A percentile compares a stretch with the other conserved stretches of the same genome.
Conservation (phyloP, 345 rosid genomes). For the Aethionema arabicum region DNA sequence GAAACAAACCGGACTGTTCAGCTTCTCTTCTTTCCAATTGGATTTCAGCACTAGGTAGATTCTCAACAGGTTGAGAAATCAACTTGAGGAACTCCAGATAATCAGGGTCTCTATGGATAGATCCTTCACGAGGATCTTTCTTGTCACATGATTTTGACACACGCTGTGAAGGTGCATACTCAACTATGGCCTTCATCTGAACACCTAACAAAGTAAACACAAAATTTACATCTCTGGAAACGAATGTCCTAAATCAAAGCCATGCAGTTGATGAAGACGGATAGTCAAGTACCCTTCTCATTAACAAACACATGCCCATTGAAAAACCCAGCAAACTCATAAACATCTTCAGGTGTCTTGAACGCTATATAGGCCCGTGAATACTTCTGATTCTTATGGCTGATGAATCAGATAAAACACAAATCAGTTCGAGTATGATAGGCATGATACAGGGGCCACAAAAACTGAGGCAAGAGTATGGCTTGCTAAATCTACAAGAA, state of each 20-base stretch:
- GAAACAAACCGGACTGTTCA: slow-evolving; percentile 54
- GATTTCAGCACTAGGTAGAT: slow-evolving; percentile 64
- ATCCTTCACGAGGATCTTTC: slow-evolving; percentile 69
- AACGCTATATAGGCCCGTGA: slow-evolving; percentile 63
- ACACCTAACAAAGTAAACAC: slow-evolving; percentile 37
- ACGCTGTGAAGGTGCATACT: slow-evolving; percentile 72
- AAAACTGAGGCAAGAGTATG: background rate
- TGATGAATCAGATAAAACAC: slow-evolving; percentile 28
- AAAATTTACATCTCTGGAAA: slow-evolving; percentile 21
- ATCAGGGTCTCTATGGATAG: slow-evolving; percentile 61
- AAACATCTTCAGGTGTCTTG: slow-evolving; percentile 62
- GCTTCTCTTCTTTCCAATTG: slow-evolving; percentile 73
- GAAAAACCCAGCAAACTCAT: slow-evolving; percentile 66
- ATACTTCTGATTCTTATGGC: slow-evolving; percentile 53
- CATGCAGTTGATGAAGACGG: background rate
- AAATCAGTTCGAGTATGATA: background rate
- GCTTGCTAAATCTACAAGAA: too few species aligned
- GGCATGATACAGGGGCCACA: background rate
- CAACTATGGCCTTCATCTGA: slow-evolving; percentile 65
- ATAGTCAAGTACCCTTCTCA: slow-evolving; percentile 56
- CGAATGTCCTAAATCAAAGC: background rate
- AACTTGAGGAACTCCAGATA: slow-evolving; percentile 68
- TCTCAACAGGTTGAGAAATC: slow-evolving; percentile 62
- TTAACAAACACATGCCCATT: slow-evolving; percentile 71
- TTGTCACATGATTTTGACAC: slow-evolving; percentile 47